phyloP scores from a whole-genome alignment of 179 eudicot species.

The Carnegiea gigantea region DNA sequence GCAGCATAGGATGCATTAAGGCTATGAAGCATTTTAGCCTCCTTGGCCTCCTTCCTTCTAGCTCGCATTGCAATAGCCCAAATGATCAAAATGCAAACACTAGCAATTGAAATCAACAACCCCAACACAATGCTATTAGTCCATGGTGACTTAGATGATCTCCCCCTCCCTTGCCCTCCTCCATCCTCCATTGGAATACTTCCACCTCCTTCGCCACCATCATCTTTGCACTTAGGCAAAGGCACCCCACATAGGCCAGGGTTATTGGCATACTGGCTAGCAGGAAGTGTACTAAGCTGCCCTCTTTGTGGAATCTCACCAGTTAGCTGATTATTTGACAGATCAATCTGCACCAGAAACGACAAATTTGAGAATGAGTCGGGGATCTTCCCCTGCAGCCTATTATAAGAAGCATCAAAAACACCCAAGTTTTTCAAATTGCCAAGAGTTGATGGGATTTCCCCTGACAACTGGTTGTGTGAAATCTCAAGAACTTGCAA shows the following conservation, averaged over 20 bases:
- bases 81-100: conserved; percentile 56
- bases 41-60: conserved; percentile 61
- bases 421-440: conserved; percentile 86
- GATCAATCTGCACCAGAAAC: conserved; percentile 90
- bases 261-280: conserved; percentile 81
- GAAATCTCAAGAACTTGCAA: conserved; percentile 89
- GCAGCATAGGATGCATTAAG: conserved; percentile 72
- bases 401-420: conserved; percentile 86
- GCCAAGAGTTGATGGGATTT: conserved; percentile 81
- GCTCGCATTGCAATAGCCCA: conserved; percentile 79
- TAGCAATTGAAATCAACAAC: conserved; percentile 67
- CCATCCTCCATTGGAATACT: conserved; percentile 28
- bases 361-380: conserved; percentile 87
- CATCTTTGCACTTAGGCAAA: conserved; percentile 54
- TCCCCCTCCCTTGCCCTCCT: conserved; percentile 21
- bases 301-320: conserved; percentile 88
- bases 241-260: conserved; percentile 97
- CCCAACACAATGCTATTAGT: conserved; percentile 71
- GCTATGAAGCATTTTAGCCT: conserved; percentile 68
- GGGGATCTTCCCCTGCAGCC: conserved; percentile 85
- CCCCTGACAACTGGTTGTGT: conserved; percentile 83
- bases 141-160: conserved; percentile 48
- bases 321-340: conserved; percentile 80
- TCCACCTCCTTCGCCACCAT: conserved; percentile 1
- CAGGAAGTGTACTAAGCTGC: conserved; percentile 94